Evolutionary conservation across 2,329 filamentous ascomycete species (phyloP).

Genomic region (Cadophora sp.): DNA sequence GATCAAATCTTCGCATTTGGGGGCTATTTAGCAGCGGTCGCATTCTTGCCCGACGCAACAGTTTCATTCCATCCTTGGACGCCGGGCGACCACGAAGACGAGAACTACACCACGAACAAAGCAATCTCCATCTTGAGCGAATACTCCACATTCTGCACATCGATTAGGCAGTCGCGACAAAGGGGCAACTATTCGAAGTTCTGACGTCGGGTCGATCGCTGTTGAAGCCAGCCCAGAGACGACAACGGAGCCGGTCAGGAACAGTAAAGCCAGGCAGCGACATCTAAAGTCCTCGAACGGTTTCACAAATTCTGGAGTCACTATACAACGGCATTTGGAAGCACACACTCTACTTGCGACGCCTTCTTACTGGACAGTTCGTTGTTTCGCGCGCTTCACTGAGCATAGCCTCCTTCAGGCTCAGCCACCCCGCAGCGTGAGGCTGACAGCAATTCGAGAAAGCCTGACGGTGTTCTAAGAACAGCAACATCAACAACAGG

Average conservation of each 20-base stretch:
- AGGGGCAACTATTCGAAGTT: slow-evolving; percentile 13
- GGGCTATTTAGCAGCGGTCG: not conserved
- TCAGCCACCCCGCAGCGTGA: slow-evolving; percentile 40
- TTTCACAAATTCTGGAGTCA: slow-evolving; percentile 24
- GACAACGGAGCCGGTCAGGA: slow-evolving; percentile 25
- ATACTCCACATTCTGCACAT: slow-evolving; percentile 6
- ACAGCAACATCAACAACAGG: slow-evolving; percentile 45
- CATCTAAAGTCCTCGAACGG: slow-evolving; percentile 18
- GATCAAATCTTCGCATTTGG: not conserved
- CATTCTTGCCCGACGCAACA: not conserved
- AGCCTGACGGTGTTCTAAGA: slow-evolving; percentile 42
- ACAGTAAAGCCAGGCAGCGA: slow-evolving; percentile 27
- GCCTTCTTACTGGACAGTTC: slow-evolving; percentile 29
- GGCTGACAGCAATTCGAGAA: slow-evolving; percentile 34
- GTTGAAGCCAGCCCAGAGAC: not conserved
- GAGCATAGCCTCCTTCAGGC: slow-evolving; percentile 40
- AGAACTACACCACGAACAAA: not conserved
- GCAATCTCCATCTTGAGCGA: not conserved
- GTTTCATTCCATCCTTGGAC: not conserved
- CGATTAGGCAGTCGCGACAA: slow-evolving; percentile 1
- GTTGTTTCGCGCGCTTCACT: slow-evolving; percentile 36
- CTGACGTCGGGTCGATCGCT: slow-evolving; percentile 4
- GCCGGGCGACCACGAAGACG: not conserved
- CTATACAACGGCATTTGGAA: slow-evolving; percentile 20
- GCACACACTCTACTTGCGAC: slow-evolving; percentile 20